phyloP scores from a whole-genome alignment of 2,329 filamentous ascomycete genomes.

The Neurospora sp. region DNA sequence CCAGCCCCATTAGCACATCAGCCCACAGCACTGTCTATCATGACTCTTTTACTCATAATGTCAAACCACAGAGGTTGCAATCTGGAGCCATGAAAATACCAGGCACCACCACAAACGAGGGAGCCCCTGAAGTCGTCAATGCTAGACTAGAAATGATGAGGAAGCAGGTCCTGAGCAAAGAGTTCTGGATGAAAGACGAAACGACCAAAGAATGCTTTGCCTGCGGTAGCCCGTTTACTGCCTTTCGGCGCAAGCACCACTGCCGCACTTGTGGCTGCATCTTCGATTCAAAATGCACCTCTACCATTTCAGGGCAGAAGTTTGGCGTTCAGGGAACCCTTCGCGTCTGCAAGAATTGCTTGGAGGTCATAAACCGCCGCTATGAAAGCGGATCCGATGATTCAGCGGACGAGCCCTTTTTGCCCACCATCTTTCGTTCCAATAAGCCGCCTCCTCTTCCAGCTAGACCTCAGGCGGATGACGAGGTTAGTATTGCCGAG shows the following conservation, averaged over 20 bases:
- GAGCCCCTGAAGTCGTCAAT: slow-evolving; percentile 48
- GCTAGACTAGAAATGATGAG: slow-evolving; percentile 61
- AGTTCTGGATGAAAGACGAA: slow-evolving; percentile 99
- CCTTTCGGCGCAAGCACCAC: slow-evolving; percentile 92
- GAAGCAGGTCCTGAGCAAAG: slow-evolving; percentile 80
- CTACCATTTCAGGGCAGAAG: slow-evolving; percentile 73
- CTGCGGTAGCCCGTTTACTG: slow-evolving; percentile 82
- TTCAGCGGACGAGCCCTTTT: slow-evolving; percentile 65
- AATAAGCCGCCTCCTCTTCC: slow-evolving; percentile 33
- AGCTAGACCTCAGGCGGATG: slow-evolving; percentile 28
- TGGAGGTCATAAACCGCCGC: slow-evolving; percentile 81
- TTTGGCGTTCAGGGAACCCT: slow-evolving; percentile 81
- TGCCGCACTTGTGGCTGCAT: slow-evolving; percentile 96
- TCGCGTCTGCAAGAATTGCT: slow-evolving; percentile 85
- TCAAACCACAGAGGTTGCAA: slow-evolving; percentile 32
- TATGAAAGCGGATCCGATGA: slow-evolving; percentile 84
- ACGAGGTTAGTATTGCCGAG: slow-evolving; percentile 30
- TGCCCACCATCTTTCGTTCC: slow-evolving; percentile 52
- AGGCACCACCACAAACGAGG: slow-evolving; percentile 46
- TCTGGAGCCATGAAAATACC: slow-evolving; percentile 42
- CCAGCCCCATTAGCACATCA: slow-evolving; percentile 47
- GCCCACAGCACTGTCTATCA: slow-evolving; percentile 49
- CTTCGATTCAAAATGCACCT: slow-evolving; percentile 93
- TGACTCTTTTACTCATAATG: slow-evolving; percentile 42
- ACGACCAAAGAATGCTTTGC: slow-evolving; percentile 96